A percentile compares a stretch with the other conserved stretches of the same genome.
Conservation (phyloP, 345 rosid species). For the Eucalyptus erythrocorys region DNA sequence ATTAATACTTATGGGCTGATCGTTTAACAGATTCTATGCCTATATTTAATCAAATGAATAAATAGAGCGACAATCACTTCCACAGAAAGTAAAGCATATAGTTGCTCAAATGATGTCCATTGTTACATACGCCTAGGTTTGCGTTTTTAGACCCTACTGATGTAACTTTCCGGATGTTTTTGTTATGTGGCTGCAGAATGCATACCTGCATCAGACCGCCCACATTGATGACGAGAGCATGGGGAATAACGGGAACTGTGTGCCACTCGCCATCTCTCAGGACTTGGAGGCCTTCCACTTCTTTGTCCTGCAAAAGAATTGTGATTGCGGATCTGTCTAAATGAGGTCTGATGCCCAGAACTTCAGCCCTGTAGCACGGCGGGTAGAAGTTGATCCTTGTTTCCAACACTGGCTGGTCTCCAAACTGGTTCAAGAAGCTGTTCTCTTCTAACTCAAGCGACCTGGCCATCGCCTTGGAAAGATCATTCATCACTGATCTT, state of each 20-base stretch:
- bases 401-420: slow-evolving; percentile 15
- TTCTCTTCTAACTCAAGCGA: slow-evolving; percentile 29
- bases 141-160: too few relatives aligned
- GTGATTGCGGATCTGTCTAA: slow-evolving; percentile 45
- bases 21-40: too few relatives aligned
- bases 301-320: slow-evolving; percentile 28
- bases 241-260: slow-evolving; percentile 28
- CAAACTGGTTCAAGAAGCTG: slow-evolving; percentile 30
- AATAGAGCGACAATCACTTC: too few relatives aligned
- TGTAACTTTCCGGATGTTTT: too few relatives aligned
- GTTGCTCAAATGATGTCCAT: too few relatives aligned
- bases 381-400: slow-evolving; percentile 48
- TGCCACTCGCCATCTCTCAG: slow-evolving; percentile 21
- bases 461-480: slow-evolving; percentile 32
- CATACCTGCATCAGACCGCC: slow-evolving; percentile 46
- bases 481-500: slow-evolving; percentile 10
- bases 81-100: too few relatives aligned
- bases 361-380: slow-evolving; percentile 29
- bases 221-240: slow-evolving; percentile 36
- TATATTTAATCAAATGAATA: too few relatives aligned
- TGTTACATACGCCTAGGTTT: too few relatives aligned
- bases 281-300: slow-evolving; percentile 40
- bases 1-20: too few relatives aligned
- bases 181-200: neutral
- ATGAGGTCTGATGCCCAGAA: slow-evolving; percentile 39